Evolutionary conservation across 495 filamentous ascomycete genomes (phyloP).

Genomic region (Xylaria longipes): DNA sequence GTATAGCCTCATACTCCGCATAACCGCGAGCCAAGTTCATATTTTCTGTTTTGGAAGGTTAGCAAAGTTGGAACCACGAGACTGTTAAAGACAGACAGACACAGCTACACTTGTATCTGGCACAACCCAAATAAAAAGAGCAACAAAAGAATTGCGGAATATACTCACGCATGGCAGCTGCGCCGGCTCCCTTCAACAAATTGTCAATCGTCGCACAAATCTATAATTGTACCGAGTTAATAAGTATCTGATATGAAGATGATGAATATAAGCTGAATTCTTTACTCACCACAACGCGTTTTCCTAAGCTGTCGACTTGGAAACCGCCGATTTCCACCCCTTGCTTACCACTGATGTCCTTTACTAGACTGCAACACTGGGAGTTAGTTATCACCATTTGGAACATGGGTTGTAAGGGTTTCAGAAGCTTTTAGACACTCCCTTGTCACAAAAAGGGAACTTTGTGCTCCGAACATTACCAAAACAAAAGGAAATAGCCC

Average conservation of each 20-base stretch:
- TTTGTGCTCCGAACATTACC: too few species aligned
- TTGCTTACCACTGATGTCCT: constrained; percentile 87
- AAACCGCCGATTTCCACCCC: constrained; percentile 96
- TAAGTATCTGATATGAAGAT: too few species aligned
- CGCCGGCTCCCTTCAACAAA: constrained; percentile 91
- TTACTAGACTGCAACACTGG: too few species aligned
- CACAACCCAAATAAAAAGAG: neutral
- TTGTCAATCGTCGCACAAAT: constrained; percentile 99
- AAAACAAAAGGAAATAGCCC: too few species aligned
- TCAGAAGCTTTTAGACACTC: too few species aligned
- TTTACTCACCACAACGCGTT: constrained; percentile 90
- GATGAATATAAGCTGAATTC: too few species aligned
- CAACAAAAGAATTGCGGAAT: neutral
- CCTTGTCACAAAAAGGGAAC: too few species aligned
- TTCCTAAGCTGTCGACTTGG: constrained; percentile 84
- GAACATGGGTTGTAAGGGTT: too few species aligned
- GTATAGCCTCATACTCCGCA: constrained; percentile 91
- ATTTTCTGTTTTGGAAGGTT: constrained; percentile 69
- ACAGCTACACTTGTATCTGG: neutral
- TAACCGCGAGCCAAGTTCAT: constrained; percentile 97
- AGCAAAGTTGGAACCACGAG: neutral
- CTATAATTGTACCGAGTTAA: too few species aligned
- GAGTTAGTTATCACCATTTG: too few species aligned
- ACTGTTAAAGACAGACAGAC: too few species aligned
- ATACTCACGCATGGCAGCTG: constrained; percentile 80